Conservation (phyloP, 371 early-diverging fungal species). For the Lichtheimia ornata region DNA sequence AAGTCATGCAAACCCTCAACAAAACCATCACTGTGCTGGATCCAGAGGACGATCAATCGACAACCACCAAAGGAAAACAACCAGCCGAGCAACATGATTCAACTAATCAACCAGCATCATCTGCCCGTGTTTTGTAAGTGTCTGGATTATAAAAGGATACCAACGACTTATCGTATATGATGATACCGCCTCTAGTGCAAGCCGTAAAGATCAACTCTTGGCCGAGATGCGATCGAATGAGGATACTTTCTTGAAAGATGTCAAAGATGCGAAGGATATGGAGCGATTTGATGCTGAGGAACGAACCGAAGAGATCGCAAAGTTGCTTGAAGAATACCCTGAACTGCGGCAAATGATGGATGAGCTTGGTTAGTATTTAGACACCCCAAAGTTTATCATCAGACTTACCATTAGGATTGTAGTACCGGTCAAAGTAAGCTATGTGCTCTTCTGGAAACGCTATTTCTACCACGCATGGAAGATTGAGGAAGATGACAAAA, state of each 20-base stretch:
- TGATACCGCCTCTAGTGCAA: constrained; percentile 26
- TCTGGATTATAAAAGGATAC: background rate
- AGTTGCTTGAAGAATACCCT: constrained; percentile 34
- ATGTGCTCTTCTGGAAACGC: constrained; percentile 46
- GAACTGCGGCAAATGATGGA: constrained; percentile 49
- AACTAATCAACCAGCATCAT: constrained; percentile 2
- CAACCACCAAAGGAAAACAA: constrained; percentile 7
- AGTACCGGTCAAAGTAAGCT: constrained; percentile 52
- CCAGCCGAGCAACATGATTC: constrained; percentile 5
- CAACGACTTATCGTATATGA: background rate
- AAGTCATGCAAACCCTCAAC: constrained; percentile 37
- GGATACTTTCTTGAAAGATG: constrained; percentile 29
- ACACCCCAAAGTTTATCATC: background rate
- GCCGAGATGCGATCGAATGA: constrained; percentile 41
- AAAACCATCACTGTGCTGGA: constrained; percentile 40
- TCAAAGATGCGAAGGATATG: constrained; percentile 5
- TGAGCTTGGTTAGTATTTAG: constrained; percentile 23
- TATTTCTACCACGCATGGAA: constrained; percentile 50
- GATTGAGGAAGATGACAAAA: constrained; percentile 49
- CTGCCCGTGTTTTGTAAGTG: constrained; percentile 31
- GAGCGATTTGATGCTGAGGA: constrained; percentile 39
- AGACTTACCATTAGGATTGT: background rate
- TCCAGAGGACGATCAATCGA: constrained; percentile 22
- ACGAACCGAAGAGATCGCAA: constrained; percentile 47
- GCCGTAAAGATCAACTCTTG: constrained; percentile 41